phyloP scores from a whole-genome alignment of 1,139 yeast genomes.

The Candida sanyaensis region DNA sequence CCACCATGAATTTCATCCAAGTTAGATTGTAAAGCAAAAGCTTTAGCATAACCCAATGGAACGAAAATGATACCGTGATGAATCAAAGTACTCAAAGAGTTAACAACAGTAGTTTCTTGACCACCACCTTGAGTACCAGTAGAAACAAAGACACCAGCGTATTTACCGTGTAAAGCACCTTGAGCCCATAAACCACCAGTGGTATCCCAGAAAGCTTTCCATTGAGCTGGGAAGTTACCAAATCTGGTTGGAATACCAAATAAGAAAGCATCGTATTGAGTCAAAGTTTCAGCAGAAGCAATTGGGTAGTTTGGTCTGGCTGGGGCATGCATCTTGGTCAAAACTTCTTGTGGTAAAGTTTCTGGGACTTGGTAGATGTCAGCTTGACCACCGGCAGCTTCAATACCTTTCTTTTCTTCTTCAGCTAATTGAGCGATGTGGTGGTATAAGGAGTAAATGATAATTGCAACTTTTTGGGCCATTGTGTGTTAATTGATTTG shows the following conservation, averaged over 20 bases:
- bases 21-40: slow-evolving; percentile 58
- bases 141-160: slow-evolving; percentile 73
- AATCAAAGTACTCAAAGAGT: slow-evolving; percentile 64
- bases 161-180: slow-evolving; percentile 75
- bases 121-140: slow-evolving; percentile 89
- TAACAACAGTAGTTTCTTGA: slow-evolving; percentile 70
- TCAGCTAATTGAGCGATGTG: slow-evolving; percentile 72
- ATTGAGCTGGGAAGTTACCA: slow-evolving; percentile 82
- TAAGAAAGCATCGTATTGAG: slow-evolving; percentile 69
- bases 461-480: slow-evolving; percentile 51
- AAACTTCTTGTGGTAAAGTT: slow-evolving; percentile 67
- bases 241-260: slow-evolving; percentile 85
- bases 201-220: slow-evolving; percentile 78
- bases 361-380: slow-evolving; percentile 79
- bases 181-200: slow-evolving; percentile 84
- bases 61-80: slow-evolving; percentile 83
- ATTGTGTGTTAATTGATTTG: slow-evolving; percentile 15
- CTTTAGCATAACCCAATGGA: slow-evolving; percentile 76
- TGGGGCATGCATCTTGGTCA: slow-evolving; percentile 61
- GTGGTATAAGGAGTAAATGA: slow-evolving; percentile 82
- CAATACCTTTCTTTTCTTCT: slow-evolving; percentile 69
- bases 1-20: slow-evolving; percentile 77
- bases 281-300: slow-evolving; percentile 61
- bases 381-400: slow-evolving; percentile 72
- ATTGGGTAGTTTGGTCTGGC: slow-evolving; percentile 69